Evolutionary conservation across 1,284 basidiomycete species (phyloP).

Genomic region (Leucocoprinus gongylophorus): DNA sequence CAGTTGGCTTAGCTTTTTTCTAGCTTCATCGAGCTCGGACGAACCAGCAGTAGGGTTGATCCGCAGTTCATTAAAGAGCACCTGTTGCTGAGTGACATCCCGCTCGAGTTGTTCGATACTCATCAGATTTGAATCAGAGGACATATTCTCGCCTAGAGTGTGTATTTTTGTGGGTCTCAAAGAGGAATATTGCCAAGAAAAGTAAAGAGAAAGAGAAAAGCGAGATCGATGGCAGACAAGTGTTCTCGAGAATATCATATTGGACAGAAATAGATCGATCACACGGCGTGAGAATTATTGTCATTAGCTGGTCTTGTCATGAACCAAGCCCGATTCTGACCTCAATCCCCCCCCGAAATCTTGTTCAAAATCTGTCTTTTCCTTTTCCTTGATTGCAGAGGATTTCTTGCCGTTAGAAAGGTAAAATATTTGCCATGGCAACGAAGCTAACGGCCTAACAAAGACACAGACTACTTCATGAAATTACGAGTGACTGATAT

Average conservation of each 20-base stretch:
- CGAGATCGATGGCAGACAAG: slow-evolving; percentile 8
- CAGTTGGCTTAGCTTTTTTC: slow-evolving; percentile 63
- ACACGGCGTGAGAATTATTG: neutral
- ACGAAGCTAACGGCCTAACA: neutral
- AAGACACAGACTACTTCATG: slow-evolving; percentile 14
- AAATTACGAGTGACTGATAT: neutral
- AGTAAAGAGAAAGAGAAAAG: slow-evolving; percentile 1
- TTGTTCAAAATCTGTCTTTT: too few species aligned
- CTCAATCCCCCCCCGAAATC: too few species aligned
- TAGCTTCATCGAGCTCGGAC: slow-evolving; percentile 50
- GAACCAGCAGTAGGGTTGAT: slow-evolving; percentile 42
- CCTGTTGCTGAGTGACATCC: slow-evolving; percentile 48
- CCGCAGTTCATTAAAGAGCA: slow-evolving; percentile 53
- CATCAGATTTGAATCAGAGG: slow-evolving; percentile 1
- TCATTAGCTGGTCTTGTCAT: too few species aligned
- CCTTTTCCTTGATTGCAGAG: too few species aligned
- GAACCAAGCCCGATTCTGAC: too few species aligned
- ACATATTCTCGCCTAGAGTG: neutral
- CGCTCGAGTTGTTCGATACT: slow-evolving; percentile 25
- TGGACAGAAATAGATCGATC: slow-evolving; percentile 1
- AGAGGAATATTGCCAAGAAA: neutral
- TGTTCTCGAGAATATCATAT: slow-evolving; percentile 11
- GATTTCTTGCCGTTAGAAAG: too few species aligned
- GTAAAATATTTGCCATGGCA: too few species aligned
- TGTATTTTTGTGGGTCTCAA: neutral